Percentiles rank a stretch among this genome's conserved stretches.
These are phyloP conservation scores for Avena sativa DNA, from an alignment of 176 grass and related monocot species.

Conservation along the genomic window DNA sequence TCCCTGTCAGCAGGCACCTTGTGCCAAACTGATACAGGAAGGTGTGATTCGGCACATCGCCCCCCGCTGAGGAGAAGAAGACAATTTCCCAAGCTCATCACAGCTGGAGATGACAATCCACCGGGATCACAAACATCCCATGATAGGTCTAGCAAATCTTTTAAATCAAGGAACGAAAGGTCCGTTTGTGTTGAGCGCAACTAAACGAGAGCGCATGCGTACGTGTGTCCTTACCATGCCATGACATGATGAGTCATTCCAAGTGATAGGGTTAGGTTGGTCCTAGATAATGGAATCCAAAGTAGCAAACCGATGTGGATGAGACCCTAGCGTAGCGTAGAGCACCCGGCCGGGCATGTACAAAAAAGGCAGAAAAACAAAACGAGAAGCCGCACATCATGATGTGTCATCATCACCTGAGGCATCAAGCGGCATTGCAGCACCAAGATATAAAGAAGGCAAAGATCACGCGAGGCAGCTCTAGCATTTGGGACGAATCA, in stretches of 20 bases:
- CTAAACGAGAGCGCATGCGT: background rate
- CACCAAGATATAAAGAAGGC: background rate
- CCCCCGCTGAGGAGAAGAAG: background rate
- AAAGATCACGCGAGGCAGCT: background rate
- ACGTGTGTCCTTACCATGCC: background rate
- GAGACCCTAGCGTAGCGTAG: background rate
- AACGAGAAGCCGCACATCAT: background rate
- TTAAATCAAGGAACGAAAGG: background rate
- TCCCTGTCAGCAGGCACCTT: too few relatives aligned
- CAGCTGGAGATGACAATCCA: background rate
- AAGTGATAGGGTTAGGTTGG: background rate
- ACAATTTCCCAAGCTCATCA: background rate
- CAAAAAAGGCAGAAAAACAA: background rate
- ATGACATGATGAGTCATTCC: background rate
- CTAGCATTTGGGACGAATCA: background rate
- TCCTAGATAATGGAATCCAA: background rate
- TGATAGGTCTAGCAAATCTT: background rate
- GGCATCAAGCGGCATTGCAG: background rate
- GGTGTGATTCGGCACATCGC: background rate
- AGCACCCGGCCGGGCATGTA: background rate
- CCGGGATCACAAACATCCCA: conserved; percentile 4
- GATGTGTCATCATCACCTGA: background rate
- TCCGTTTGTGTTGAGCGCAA: background rate
- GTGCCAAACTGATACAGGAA: background rate
- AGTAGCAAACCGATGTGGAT: background rate